Evolutionary conservation across 345 rosid species (phyloP).

Genomic region (Brassica rapa): DNA sequence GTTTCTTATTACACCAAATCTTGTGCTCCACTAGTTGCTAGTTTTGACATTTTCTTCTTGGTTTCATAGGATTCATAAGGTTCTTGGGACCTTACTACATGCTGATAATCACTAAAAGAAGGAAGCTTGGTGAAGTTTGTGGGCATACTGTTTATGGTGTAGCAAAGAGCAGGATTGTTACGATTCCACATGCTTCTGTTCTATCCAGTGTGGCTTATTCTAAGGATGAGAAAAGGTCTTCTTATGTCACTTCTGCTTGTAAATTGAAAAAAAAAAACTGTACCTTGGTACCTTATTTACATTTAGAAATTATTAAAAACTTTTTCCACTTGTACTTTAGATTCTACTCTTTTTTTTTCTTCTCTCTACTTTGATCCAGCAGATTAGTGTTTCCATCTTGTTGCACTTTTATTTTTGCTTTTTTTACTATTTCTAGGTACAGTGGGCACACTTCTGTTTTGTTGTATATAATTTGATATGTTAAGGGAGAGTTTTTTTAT

Average conservation of each 20-base stretch:
- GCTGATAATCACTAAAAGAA: conserved; percentile 84
- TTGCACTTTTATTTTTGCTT: conserved; percentile 47
- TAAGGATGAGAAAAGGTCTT: conserved; percentile 98
- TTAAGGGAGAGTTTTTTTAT: conserved; percentile 50
- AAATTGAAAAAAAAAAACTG: conserved; percentile 44
- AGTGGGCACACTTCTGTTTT: conserved; percentile 59
- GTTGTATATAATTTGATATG: conserved; percentile 58
- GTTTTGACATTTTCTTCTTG: background rate
- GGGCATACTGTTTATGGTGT: conserved; percentile 77
- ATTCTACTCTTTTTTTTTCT: conserved; percentile 23
- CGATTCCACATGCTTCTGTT: conserved; percentile 65
- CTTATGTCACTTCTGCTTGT: conserved; percentile 86
- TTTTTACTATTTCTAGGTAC: conserved; percentile 50
- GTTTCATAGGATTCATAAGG: conserved; percentile 69
- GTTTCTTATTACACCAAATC: background rate
- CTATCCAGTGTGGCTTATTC: conserved; percentile 77
- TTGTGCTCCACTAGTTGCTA: background rate
- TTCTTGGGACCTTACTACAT: conserved; percentile 95
- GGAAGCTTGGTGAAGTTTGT: conserved; percentile 80
- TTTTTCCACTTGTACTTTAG: conserved; percentile 51
- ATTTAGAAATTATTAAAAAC: conserved; percentile 23
- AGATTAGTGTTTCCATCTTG: conserved; percentile 34
- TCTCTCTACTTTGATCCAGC: conserved; percentile 32
- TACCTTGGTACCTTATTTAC: conserved; percentile 55
- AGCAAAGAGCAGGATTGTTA: conserved; percentile 67